Base-by-base conservation (phyloP, 2,329 filamentous ascomycete genomes). In the Pseudogymnoascus sp. region DNA sequence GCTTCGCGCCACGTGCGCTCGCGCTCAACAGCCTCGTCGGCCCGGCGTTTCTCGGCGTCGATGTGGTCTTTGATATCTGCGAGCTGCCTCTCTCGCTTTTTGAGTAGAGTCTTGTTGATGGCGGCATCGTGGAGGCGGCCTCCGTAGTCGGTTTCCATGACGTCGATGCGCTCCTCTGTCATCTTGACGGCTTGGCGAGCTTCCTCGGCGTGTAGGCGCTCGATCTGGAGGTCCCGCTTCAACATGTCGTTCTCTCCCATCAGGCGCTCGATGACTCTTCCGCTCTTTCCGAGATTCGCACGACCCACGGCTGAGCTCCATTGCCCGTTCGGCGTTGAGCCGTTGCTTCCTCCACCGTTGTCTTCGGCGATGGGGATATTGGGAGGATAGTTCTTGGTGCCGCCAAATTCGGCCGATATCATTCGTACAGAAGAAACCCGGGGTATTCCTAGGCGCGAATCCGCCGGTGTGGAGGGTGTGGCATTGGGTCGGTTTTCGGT, bases 191-290 rank as follows among this genome's bases (percentile, higher is more conserved):
- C 80, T 69, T 88, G 83, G 65, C 83, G 82, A n/a, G 86, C 79
- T 67, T 91, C 88, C 61, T 90, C 86, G 45, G 85, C 79, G 48
- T 80, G 79, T 59, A 86, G 70, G 18, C 78, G 77, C 71, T 88
- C 85, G 60, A 86, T 81, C 67, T 86, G 78, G 61, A 89, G 77
- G 64, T 92, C 88, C 58, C 88, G 81, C 67, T 88, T 88, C 48
- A 92, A 76, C 38, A 84, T 80, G 68, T 92, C 89, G 66, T 91
- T 91, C 69, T 92, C 89, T 59, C 85, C 85, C 69, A 90, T 89
- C 59, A 94, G 80, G 68, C 84, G 83, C 73, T 94, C 90, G 71
- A 94, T 92, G 58, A 90, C 87, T 33, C 86, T 79, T 7, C 87
- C 87, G 8, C 85, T 89, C 75, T 90, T 90, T 41, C 87, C 87